Evolutionary conservation across 805 yeast genomes (phyloP).

Genomic region (Saccharomycopsis fibuligera): DNA sequence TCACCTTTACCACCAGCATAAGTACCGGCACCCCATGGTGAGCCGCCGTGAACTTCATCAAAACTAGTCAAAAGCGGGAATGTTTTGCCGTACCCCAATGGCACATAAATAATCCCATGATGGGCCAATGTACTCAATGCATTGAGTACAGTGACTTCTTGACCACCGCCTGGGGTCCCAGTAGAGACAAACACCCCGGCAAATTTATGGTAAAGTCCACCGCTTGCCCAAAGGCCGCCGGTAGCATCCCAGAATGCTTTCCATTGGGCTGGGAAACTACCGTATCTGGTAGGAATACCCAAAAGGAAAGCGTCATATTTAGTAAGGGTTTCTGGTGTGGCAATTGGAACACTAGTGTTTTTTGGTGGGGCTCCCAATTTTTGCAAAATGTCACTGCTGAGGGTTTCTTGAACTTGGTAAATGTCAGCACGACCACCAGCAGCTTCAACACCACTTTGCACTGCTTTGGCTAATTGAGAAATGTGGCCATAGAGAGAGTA

Average conservation of each 20-base stretch:
- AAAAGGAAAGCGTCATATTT: conserved; percentile 69
- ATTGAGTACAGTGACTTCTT: conserved; percentile 61
- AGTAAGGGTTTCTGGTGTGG: conserved; percentile 47
- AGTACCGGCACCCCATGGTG: conserved; percentile 86
- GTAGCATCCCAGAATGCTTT: conserved; percentile 70
- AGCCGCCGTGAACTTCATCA: conserved; percentile 71
- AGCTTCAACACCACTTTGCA: conserved; percentile 60
- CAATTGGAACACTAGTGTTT: conserved; percentile 47
- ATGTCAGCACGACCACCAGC: conserved; percentile 68
- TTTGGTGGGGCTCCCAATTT: conserved; percentile 62
- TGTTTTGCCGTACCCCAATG: conserved; percentile 62
- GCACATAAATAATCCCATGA: conserved; percentile 73
- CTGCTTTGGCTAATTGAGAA: conserved; percentile 60
- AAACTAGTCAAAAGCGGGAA: conserved; percentile 51
- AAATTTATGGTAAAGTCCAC: conserved; percentile 64
- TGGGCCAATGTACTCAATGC: conserved; percentile 56
- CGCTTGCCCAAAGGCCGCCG: conserved; percentile 70
- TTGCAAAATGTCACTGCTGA: conserved; percentile 52
- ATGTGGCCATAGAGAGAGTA: conserved; percentile 82
- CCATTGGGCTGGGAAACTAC: conserved; percentile 72
- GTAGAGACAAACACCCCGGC: conserved; percentile 70
- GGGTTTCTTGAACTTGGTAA: conserved; percentile 77
- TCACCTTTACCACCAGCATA: conserved; percentile 72
- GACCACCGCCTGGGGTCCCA: conserved; percentile 74
- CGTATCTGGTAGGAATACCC: conserved; percentile 78